Percentiles rank a stretch among this genome's conserved stretches.
Conservation (phyloP, 371 early-diverging fungal species). For the Catenaria anguillulae region DNA sequence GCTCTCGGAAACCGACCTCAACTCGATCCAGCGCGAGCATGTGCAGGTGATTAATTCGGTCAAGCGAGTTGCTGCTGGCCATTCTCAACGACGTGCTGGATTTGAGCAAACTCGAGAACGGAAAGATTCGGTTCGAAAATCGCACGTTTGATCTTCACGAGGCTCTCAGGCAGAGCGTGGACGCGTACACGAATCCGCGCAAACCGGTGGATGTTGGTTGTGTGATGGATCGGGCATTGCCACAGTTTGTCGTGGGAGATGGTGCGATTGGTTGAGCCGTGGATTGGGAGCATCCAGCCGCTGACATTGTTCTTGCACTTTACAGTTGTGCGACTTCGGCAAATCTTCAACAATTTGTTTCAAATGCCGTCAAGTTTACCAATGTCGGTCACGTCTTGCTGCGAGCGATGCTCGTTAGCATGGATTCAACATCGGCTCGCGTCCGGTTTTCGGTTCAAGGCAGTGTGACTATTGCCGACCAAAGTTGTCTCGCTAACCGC, state of each 20-base stretch:
- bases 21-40: not conserved
- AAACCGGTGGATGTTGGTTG: not conserved
- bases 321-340: not conserved
- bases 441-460: not conserved
- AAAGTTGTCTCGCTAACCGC: not conserved
- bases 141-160: conserved; percentile 1
- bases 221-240: not conserved
- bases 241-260: conserved; percentile 1
- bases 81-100: too few species aligned
- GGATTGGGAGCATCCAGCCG: too few species aligned
- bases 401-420: not conserved
- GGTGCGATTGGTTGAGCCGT: too few species aligned
- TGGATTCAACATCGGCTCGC: not conserved
- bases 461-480: not conserved
- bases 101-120: not conserved
- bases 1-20: not conserved
- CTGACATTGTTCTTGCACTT: not conserved
- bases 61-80: too few species aligned
- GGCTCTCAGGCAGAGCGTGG: not conserved
- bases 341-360: conserved; percentile 6
- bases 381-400: not conserved
- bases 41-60: not conserved
- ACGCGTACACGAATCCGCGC: not conserved
- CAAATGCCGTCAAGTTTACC: conserved; percentile 7
- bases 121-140: too few species aligned